Evolutionary conservation across 306 rosid genomes (phyloP), one percentile per base, ranked within the genome.

Genomic region (Elaeagnus macrophylla): DNA sequence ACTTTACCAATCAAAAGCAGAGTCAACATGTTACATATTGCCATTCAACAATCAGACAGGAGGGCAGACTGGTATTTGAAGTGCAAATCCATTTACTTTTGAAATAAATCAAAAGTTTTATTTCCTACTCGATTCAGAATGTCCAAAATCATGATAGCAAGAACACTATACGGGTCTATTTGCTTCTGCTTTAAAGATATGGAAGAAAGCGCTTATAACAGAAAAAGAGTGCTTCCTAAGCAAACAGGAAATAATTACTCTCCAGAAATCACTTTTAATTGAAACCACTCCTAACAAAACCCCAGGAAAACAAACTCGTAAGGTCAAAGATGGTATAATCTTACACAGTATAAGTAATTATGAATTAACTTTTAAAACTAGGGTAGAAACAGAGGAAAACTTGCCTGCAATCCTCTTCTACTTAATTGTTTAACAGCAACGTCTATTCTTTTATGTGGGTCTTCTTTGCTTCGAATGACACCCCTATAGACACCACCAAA

Each of bases 401-500:
- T 72, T 73, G 72, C 86, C 86, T 80, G 86, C 61, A 80, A 53
- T 63, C 86, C 86, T 61, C 86, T 67, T 73, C 59, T 80, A 64
- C 86, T 80, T 1, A 80, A 76, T 61, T 80, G 86, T 61, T 80
- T 80, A 32, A 80, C 69, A 51, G 86, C 86, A n/a, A 80, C 67
- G 39, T 80, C 82, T 44, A 76, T 60, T 52, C 61, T 76, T 48
- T 73, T 73, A 39, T 57, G 62, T 12, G 72, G 65, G 48, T 76
- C 77, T 12, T 67, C 71, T 10, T 75, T 12, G 53, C 67, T 57
- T 41, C 56, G 66, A 40, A 76, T 73, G 14, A 72, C 63, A 12
- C 77, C 86, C 68, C 64, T 73, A 42, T 67, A 80, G 7, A 80
- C 82, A 18, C 86, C 81, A 10, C 86, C 86, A 37, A 80, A 80